These are phyloP conservation scores for Ophiocordyceps robertsii DNA, from an alignment of 2,329 filamentous ascomycete species.

Conservation along the genomic window DNA sequence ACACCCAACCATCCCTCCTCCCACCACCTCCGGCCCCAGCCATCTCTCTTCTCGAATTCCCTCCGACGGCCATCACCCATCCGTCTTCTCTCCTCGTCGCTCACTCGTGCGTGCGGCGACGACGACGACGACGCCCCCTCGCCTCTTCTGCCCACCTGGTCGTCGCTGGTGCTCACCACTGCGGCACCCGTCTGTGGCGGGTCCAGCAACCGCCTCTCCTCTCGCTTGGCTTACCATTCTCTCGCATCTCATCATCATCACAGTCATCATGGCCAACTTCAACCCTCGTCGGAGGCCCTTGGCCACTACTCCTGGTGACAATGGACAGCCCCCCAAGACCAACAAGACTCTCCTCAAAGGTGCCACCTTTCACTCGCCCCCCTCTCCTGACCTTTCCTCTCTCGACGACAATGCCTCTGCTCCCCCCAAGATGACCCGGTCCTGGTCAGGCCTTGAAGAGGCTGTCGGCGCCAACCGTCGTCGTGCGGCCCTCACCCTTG, in stretches of 20 bases:
- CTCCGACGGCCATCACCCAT: not conserved
- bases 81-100: not conserved
- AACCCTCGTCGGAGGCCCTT: slow-evolving; percentile 33
- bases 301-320: slow-evolving; percentile 19
- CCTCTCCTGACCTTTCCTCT: slow-evolving; percentile 25
- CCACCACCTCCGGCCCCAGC: not conserved
- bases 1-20: not conserved
- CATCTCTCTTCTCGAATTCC: not conserved
- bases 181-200: not conserved
- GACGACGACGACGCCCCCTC: not conserved
- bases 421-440: slow-evolving; percentile 47
- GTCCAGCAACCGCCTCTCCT: not conserved
- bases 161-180: not conserved
- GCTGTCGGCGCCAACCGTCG: slow-evolving; percentile 56
- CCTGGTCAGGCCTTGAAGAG: slow-evolving; percentile 59
- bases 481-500: slow-evolving; percentile 53
- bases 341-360: slow-evolving; percentile 49
- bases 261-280: slow-evolving; percentile 29
- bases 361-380: slow-evolving; percentile 49
- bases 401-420: slow-evolving; percentile 29
- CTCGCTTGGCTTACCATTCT: slow-evolving; percentile 9
- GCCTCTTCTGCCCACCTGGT: not conserved
- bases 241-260: slow-evolving; percentile 3
- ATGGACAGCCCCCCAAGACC: slow-evolving; percentile 20
- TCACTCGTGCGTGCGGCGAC: not conserved